These are phyloP conservation scores for Neurospora tetrasperma DNA, from an alignment of 495 filamentous ascomycete genomes.

Conservation along the genomic window DNA sequence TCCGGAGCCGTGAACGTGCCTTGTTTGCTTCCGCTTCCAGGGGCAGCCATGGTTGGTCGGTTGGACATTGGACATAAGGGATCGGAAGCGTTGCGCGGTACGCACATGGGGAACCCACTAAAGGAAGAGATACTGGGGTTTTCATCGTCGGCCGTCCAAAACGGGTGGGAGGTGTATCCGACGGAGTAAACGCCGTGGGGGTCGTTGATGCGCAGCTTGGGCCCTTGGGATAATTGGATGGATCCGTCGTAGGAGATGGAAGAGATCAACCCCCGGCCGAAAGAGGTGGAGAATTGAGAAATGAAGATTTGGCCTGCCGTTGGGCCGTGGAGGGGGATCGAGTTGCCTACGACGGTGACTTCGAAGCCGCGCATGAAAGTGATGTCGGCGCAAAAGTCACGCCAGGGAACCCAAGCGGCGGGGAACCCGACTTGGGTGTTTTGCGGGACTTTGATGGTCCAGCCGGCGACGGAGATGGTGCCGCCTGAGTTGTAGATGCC, in stretches of 20 bases:
- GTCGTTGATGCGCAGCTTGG: conserved; percentile 32
- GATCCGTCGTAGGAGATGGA: conserved; percentile 20
- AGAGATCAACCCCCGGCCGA: conserved; percentile 26
- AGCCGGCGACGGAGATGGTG: conserved; percentile 27
- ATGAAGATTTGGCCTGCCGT: conserved; percentile 29
- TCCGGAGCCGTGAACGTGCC: conserved; percentile 19
- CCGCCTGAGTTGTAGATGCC: conserved; percentile 29
- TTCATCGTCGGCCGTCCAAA: conserved; percentile 30
- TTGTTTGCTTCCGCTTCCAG: conserved; percentile 1
- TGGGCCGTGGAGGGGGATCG: conserved; percentile 2
- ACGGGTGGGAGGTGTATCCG: conserved; percentile 18
- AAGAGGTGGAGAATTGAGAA: conserved; percentile 20
- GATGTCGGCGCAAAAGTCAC: conserved; percentile 20
- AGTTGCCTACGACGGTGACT: conserved; percentile 5
- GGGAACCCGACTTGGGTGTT: conserved; percentile 34
- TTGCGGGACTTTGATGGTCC: conserved; percentile 29
- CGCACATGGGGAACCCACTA: conserved; percentile 34
- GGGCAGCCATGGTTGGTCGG: conserved; percentile 16
- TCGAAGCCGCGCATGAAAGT: conserved; percentile 20
- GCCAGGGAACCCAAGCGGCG: conserved; percentile 27
- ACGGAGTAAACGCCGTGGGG: conserved; percentile 28
- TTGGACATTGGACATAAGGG: conserved; percentile 21
- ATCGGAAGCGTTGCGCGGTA: conserved; percentile 25
- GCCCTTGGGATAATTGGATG: conserved; percentile 19
- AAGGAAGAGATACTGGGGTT: conserved; percentile 31